Evolutionary conservation across 208 protist species (phyloP), one percentile per base, ranked within the genome.

Genomic region (Histomonas meleagridis): DNA sequence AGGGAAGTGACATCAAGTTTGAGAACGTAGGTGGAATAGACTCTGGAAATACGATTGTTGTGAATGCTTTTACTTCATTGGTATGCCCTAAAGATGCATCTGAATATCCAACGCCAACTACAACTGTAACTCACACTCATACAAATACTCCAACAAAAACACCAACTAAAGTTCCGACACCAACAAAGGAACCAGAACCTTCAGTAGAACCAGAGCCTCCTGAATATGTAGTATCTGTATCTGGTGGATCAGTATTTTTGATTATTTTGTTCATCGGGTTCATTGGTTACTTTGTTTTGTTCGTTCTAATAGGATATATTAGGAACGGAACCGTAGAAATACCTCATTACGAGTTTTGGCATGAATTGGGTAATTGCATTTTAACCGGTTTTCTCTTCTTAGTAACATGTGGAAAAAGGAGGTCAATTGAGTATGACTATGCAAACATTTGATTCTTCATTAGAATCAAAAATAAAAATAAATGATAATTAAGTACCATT

Each of bases 101-200:
- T 5, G 53, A 18, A 60, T 9, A 60, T 60, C n/a, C n/a, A n/a
- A n/a, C n/a, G n/a, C n/a, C n/a, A n/a, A n/a, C n/a, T n/a, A n/a
- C n/a, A n/a, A n/a, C n/a, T n/a, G n/a, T n/a, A n/a, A n/a, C n/a
- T n/a, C n/a, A n/a, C n/a, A n/a, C n/a, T n/a, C n/a, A n/a, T n/a
- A n/a, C n/a, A n/a, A n/a, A n/a, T n/a, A n/a, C n/a, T n/a, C n/a
- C n/a, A n/a, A n/a, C n/a, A n/a, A n/a, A n/a, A n/a, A n/a, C n/a
- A n/a, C n/a, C n/a, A n/a, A n/a, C n/a, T n/a, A n/a, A n/a, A n/a
- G 53, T 60, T 60, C 65, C 65, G 32, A 72, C 65, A 72, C 65
- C 32, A 43, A 12, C 10, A 43, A 26, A 26, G 16, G n/a, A n/a
- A n/a, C n/a, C n/a, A n/a, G 7, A 12, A 72, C 65, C 65, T 23